These are phyloP conservation scores for Vachellia collinsii DNA, from an alignment of 306 rosid species.

Conservation along the genomic window DNA sequence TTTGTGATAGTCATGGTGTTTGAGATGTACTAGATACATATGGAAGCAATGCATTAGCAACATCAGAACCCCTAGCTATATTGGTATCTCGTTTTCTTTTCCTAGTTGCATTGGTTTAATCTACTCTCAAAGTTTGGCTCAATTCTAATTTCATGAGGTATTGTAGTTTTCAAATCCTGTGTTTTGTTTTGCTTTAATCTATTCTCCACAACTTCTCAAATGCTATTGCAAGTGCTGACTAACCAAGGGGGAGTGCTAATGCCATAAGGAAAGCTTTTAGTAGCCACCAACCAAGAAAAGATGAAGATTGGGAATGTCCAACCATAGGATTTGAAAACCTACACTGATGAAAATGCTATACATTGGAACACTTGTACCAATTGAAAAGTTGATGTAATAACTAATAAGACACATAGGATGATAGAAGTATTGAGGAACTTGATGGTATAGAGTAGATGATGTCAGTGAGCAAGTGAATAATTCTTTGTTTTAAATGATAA, in stretches of 20 bases:
- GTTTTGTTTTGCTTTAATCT: slow-evolving; percentile 54
- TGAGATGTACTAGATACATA: slow-evolving; percentile 96
- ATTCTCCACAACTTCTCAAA: slow-evolving; percentile 79
- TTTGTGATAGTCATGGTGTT: slow-evolving; percentile 87
- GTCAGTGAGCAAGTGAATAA: slow-evolving; percentile 15
- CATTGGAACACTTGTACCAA: slow-evolving; percentile 26
- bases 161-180: slow-evolving; percentile 41
- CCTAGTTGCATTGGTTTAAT: slow-evolving; percentile 3
- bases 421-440: not conserved
- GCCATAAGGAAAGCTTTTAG: slow-evolving; percentile 92
- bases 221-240: slow-evolving; percentile 74
- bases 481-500: slow-evolving; percentile 1
- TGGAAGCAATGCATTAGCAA: slow-evolving; percentile 83
- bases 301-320: slow-evolving; percentile 79
- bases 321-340: slow-evolving; percentile 87
- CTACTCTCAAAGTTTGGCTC: not conserved
- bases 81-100: slow-evolving; percentile 56
- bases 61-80: slow-evolving; percentile 88
- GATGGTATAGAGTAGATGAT: not conserved
- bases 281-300: slow-evolving; percentile 54
- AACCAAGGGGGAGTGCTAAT: slow-evolving; percentile 82
- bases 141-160: not conserved
- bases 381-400: slow-evolving; percentile 14
- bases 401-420: slow-evolving; percentile 4
- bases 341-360: slow-evolving; percentile 45